Evolutionary conservation across 116 monocot species (phyloP).

Genomic region (Papilionanthe hybrid): DNA sequence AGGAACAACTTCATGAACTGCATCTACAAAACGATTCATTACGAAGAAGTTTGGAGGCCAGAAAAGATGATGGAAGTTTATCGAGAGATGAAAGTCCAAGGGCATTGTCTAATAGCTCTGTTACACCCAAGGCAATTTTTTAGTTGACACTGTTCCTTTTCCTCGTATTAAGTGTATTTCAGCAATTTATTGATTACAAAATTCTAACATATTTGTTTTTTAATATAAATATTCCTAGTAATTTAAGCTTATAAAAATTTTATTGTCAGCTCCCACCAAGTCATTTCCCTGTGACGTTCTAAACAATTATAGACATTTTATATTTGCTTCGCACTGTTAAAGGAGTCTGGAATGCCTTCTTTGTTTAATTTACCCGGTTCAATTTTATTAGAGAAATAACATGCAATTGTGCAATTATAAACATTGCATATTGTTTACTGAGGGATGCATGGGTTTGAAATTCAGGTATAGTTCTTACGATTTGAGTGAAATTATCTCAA

Average conservation of each 20-base stretch:
- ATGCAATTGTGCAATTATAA: no score
- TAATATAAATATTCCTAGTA: background rate
- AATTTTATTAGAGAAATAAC: no score
- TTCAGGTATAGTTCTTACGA: no score
- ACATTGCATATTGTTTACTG: no score
- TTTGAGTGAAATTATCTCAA: no score
- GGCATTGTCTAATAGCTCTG: conserved; percentile 26
- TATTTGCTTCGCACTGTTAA: no score
- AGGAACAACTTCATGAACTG: conserved; percentile 76
- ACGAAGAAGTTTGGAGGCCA: conserved; percentile 57
- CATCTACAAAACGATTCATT: conserved; percentile 68
- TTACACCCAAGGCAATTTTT: conserved; percentile 24
- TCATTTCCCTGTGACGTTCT: background rate
- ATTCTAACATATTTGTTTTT: background rate
- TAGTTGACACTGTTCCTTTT: background rate
- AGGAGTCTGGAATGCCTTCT: no score
- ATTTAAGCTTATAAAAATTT: background rate
- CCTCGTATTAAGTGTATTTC: background rate
- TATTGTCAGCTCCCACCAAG: background rate
- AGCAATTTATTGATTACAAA: background rate
- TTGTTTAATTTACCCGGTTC: no score
- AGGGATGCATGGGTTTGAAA: no score
- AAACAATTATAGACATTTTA: no score
- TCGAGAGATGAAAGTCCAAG: conserved; percentile 27
- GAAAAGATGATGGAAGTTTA: conserved; percentile 18